A percentile compares a stretch with the other conserved stretches of the same genome.
phyloP scores from a whole-genome alignment of 331 rosid genomes.

The Dryas integrifolia region DNA sequence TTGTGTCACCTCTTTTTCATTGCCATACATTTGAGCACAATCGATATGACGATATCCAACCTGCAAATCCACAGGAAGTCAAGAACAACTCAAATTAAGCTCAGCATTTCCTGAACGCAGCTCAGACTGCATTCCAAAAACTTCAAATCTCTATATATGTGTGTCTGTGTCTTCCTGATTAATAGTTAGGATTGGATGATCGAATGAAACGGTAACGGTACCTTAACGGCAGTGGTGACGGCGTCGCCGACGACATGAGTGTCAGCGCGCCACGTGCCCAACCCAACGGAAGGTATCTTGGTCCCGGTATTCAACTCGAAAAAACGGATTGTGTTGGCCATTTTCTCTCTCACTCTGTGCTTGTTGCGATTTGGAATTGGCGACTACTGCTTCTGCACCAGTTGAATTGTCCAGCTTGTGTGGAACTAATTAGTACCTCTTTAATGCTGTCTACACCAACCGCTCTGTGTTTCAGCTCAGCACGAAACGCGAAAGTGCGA shows the following conservation, averaged over 20 bases:
- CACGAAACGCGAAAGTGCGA: not conserved
- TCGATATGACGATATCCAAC: constrained; percentile 70
- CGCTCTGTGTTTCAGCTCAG: not conserved
- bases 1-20: constrained; percentile 54
- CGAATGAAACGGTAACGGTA: not conserved
- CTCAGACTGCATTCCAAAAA: not conserved
- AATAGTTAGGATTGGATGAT: not conserved
- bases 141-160: too few relatives aligned
- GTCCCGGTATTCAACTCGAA: constrained; percentile 61
- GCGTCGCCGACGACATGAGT: constrained; percentile 29
- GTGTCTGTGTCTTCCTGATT: not conserved
- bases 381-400: not conserved
- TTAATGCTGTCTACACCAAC: too few relatives aligned
- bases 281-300: constrained; percentile 58
- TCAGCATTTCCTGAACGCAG: not conserved
- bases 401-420: too few relatives aligned
- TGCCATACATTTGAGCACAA: constrained; percentile 57
- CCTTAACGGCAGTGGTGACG: constrained; percentile 44
- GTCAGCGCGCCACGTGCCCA: constrained; percentile 53
- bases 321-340: constrained; percentile 36
- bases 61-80: constrained; percentile 30
- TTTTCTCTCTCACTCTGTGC: constrained; percentile 12
- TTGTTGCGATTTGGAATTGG: not conserved
- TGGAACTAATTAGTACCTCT: too few relatives aligned
- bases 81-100: not conserved